phyloP scores from a whole-genome alignment of 2,329 filamentous ascomycete genomes.

The Helicocarpus griseus region DNA sequence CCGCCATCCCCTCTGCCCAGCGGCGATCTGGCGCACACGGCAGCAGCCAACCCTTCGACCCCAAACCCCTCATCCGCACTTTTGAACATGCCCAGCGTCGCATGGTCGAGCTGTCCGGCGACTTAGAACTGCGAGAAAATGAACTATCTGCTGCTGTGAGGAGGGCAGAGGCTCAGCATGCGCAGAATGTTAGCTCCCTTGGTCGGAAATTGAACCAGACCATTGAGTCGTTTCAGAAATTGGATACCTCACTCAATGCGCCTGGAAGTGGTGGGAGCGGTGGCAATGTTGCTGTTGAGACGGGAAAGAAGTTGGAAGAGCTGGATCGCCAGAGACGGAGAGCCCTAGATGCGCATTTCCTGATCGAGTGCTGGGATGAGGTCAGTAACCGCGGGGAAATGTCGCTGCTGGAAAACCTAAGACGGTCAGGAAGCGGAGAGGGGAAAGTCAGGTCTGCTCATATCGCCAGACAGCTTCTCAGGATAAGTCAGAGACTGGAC shows the following conservation, averaged over 20 bases:
- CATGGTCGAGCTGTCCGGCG: constrained; percentile 52
- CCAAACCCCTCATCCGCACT: constrained; percentile 89
- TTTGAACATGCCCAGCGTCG: constrained; percentile 63
- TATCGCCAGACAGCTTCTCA: constrained; percentile 85
- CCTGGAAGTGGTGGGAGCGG: constrained; percentile 34
- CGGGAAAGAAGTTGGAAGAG: constrained; percentile 87
- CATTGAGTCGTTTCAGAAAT: constrained; percentile 80
- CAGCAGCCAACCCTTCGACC: constrained; percentile 60
- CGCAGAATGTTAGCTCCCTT: constrained; percentile 77
- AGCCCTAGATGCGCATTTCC: constrained; percentile 84
- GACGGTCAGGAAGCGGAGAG: constrained; percentile 73
- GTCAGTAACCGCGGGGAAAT: constrained; percentile 84
- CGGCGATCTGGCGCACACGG: constrained; percentile 58
- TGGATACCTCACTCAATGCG: constrained; percentile 70
- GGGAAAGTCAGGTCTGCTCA: constrained; percentile 91
- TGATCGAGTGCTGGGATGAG: constrained; percentile 95
- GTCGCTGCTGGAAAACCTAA: constrained; percentile 77
- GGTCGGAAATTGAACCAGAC: constrained; percentile 85
- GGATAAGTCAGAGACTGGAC: constrained; percentile 87
- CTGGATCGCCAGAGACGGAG: constrained; percentile 83
- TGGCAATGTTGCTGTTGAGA: constrained; percentile 86
- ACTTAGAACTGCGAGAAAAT: constrained; percentile 82
- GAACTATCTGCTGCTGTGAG: constrained; percentile 84
- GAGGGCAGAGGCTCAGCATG: constrained; percentile 83
- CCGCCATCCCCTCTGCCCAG: constrained; percentile 59